phyloP scores from a whole-genome alignment of 2,329 filamentous ascomycete species.

The Emergomyces orientalis region DNA sequence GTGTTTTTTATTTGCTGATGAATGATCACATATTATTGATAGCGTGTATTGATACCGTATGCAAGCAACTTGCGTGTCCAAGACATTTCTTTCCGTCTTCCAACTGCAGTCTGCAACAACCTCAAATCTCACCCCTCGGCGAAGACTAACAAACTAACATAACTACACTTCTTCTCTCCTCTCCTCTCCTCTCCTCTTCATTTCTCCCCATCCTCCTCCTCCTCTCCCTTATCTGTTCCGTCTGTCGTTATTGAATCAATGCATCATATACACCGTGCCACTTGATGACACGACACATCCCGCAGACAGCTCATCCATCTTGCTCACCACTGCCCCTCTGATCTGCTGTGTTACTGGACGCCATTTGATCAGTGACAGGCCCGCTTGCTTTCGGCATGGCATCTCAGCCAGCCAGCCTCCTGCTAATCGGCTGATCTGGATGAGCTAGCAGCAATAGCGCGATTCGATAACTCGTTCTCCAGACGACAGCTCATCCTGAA shows the following conservation, averaged over 20 bases:
- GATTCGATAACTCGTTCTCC: not conserved
- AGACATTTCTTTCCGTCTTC: too few species aligned
- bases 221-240: not conserved
- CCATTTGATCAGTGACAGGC: constrained; percentile 2
- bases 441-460: not conserved
- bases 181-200: too few species aligned
- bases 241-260: not conserved
- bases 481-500: not conserved
- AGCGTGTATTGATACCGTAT: not conserved
- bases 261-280: not conserved
- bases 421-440: constrained; percentile 5
- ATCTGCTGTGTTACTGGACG: not conserved
- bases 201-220: too few species aligned
- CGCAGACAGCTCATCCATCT: not conserved
- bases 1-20: not conserved
- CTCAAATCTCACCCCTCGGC: too few species aligned
- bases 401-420: constrained; percentile 2
- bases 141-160: too few species aligned
- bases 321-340: not conserved
- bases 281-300: not conserved
- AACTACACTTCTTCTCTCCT: too few species aligned
- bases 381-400: constrained; percentile 1
- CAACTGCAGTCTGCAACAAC: too few species aligned
- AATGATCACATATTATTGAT: too few species aligned
- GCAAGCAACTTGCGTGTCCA: not conserved